Evolutionary conservation across 2,329 filamentous ascomycete genomes (phyloP).

Genomic region (Cladosporium sp.): DNA sequence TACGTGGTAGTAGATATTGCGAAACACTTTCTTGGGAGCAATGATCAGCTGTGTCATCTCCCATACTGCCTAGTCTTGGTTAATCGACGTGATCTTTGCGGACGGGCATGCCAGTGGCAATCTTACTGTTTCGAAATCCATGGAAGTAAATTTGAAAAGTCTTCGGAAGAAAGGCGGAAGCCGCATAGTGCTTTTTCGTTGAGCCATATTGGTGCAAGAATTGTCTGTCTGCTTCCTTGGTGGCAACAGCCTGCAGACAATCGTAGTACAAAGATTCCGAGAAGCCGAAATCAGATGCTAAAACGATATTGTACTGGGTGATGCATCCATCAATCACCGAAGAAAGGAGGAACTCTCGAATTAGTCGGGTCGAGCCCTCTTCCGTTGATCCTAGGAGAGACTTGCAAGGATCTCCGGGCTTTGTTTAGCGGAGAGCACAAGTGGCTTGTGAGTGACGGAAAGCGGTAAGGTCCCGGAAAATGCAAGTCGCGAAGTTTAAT

Average conservation of each 20-base stretch:
- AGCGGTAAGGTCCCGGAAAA: not conserved
- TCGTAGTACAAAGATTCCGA: not conserved
- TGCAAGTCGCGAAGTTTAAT: not conserved
- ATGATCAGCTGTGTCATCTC: conserved; percentile 64
- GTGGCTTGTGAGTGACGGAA: not conserved
- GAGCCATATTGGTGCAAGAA: not conserved
- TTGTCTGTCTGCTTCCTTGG: too few relatives aligned
- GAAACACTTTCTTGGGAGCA: conserved; percentile 64
- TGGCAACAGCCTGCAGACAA: too few relatives aligned
- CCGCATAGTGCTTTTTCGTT: conserved; percentile 39
- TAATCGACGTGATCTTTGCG: not conserved
- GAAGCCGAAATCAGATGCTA: too few relatives aligned
- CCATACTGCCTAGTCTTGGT: conserved; percentile 50
- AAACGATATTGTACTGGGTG: too few relatives aligned
- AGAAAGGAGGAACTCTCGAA: too few relatives aligned
- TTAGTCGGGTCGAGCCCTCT: too few relatives aligned
- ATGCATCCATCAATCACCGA: too few relatives aligned
- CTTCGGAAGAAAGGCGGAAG: conserved; percentile 64
- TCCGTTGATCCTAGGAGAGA: not conserved
- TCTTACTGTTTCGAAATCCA: conserved; percentile 62
- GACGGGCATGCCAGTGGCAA: not conserved
- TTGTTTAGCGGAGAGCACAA: conserved; percentile 1
- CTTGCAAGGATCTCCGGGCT: not conserved
- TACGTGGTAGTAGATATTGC: conserved; percentile 65
- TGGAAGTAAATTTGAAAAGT: conserved; percentile 65